Conservation (phyloP, 2,329 filamentous ascomycete genomes). For the Beauveria varroae region DNA sequence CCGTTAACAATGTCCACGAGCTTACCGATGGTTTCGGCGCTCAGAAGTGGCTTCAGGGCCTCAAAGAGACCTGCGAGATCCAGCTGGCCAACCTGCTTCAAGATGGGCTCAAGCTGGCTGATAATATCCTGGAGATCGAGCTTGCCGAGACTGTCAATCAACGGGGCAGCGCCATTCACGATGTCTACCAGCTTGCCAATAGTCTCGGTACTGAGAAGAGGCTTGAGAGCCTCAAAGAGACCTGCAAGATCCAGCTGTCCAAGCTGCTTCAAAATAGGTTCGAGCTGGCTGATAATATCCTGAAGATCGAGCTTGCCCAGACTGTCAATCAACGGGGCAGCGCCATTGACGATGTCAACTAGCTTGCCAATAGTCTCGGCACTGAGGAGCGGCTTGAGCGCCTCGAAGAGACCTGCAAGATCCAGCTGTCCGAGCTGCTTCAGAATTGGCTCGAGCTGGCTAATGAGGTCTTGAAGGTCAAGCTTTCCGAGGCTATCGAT, state of each 20-base stretch:
- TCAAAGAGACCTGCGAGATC: neutral
- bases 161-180: slow-evolving; percentile 20
- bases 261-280: slow-evolving; percentile 16
- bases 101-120: slow-evolving; percentile 14
- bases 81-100: slow-evolving; percentile 16
- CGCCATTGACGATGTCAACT: slow-evolving; percentile 13
- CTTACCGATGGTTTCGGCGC: too few relatives aligned
- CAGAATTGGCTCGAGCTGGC: slow-evolving; percentile 22
- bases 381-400: slow-evolving; percentile 9
- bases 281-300: slow-evolving; percentile 14
- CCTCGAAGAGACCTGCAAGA: slow-evolving; percentile 14
- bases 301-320: slow-evolving; percentile 11
- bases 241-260: slow-evolving; percentile 24
- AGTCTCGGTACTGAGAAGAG: slow-evolving; percentile 24
- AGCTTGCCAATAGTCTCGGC: neutral
- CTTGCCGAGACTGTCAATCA: slow-evolving; percentile 26
- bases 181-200: slow-evolving; percentile 25
- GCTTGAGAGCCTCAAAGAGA: slow-evolving; percentile 20
- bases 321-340: slow-evolving; percentile 13
- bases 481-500: slow-evolving; percentile 10
- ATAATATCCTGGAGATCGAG: slow-evolving; percentile 25
- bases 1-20: too few relatives aligned
- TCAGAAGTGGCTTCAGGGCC: too few relatives aligned
- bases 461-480: slow-evolving; percentile 15
- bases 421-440: slow-evolving; percentile 15